A percentile compares a stretch with the other conserved stretches of the same genome.
Conservation (phyloP, 2,329 filamentous ascomycete species). For the Colletotrichum orbiculare region DNA sequence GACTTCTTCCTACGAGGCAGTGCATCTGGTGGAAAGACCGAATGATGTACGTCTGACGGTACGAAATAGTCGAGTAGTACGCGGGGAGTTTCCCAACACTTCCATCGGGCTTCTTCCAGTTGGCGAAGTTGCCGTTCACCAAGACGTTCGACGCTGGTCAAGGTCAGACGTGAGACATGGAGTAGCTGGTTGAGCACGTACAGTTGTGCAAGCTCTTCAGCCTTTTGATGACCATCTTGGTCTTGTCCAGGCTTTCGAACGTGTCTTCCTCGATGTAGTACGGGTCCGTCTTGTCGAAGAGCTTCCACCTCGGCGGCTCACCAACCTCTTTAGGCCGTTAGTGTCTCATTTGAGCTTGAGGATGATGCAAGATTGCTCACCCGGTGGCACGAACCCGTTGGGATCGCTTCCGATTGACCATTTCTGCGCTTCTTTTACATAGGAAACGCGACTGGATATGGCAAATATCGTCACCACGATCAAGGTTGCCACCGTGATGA, state of each 20-base stretch:
- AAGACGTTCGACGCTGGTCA: conserved; percentile 20
- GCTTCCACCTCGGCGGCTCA: conserved; percentile 18
- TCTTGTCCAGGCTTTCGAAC: conserved; percentile 18
- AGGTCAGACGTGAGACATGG: background rate
- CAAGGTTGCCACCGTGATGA: conserved; percentile 1
- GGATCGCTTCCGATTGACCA: conserved; percentile 26
- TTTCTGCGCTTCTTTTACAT: background rate
- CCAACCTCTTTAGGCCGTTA: conserved; percentile 5
- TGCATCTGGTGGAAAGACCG: conserved; percentile 31
- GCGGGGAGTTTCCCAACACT: conserved; percentile 19
- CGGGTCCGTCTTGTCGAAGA: conserved; percentile 13
- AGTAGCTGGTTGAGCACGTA: background rate
- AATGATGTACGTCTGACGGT: conserved; percentile 26
- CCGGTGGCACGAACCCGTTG: conserved; percentile 25
- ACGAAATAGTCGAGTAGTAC: conserved; percentile 23
- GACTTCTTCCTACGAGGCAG: conserved; percentile 3
- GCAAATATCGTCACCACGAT: conserved; percentile 1
- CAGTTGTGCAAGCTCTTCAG: conserved; percentile 27
- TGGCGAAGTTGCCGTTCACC: conserved; percentile 16
- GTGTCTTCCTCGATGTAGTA: conserved; percentile 27
- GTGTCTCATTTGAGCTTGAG: background rate
- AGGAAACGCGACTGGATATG: conserved; percentile 11
- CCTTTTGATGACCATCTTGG: background rate
- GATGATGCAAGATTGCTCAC: background rate
- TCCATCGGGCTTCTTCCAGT: conserved; percentile 26